A percentile compares a stretch with the other conserved stretches of the same genome.
Conservation (phyloP, 78 protist species). For the Blattamonas nauphoetae region DNA sequence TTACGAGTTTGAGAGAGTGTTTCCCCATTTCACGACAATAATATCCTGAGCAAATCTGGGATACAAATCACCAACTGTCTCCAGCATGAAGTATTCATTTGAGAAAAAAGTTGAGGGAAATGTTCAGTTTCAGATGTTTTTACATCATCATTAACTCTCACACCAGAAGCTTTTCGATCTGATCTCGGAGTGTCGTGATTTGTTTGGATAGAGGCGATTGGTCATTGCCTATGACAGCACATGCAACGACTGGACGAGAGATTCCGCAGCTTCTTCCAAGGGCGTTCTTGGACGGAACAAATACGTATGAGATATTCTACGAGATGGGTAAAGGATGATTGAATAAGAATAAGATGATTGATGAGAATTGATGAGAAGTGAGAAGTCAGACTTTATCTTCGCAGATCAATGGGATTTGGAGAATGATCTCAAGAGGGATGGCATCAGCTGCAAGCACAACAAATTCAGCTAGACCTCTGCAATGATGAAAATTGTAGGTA, state of each 20-base stretch:
- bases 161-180: constrained; percentile 24
- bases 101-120: no score
- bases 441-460: constrained; percentile 52
- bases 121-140: no score
- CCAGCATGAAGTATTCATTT: no score
- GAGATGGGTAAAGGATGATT: background rate
- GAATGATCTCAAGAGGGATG: constrained; percentile 39
- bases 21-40: no score
- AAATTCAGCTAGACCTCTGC: constrained; percentile 28
- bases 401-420: constrained; percentile 48
- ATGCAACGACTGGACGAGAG: constrained; percentile 37
- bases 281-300: constrained; percentile 37
- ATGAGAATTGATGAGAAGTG: background rate
- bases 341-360: background rate
- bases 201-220: constrained; percentile 9
- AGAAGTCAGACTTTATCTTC: constrained; percentile 44
- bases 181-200: constrained; percentile 6
- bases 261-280: constrained; percentile 46
- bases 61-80: no score
- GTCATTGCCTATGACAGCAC: constrained; percentile 28
- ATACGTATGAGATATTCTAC: constrained; percentile 33
- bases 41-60: no score
- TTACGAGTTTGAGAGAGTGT: no score
- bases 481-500: background rate
- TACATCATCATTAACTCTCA: no score